Percentiles rank a stretch among this genome's conserved stretches.
Conservation (phyloP, 768 basidiomycete species). For the Psilocybe cyanescens region DNA sequence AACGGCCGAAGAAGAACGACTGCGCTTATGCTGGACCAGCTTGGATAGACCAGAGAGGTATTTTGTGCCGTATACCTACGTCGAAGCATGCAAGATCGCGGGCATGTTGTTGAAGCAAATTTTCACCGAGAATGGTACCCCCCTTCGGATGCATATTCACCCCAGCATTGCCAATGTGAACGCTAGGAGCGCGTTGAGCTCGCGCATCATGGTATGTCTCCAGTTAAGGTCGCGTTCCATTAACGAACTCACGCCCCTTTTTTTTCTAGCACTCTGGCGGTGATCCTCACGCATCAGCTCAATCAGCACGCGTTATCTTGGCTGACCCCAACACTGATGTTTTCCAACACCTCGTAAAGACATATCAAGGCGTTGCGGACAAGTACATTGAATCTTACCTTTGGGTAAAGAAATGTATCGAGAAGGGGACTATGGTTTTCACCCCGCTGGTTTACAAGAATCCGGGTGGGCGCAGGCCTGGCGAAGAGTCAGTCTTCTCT, state of each 20-base stretch:
- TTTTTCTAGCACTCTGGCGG: constrained; percentile 74
- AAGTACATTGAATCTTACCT: constrained; percentile 82
- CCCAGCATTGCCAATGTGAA: constrained; percentile 81
- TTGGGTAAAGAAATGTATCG: constrained; percentile 86
- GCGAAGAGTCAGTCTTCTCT: constrained; percentile 68
- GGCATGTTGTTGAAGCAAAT: constrained; percentile 77
- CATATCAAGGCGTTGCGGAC: constrained; percentile 67
- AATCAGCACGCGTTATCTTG: constrained; percentile 74
- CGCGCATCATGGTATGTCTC: constrained; percentile 66
- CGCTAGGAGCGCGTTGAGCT: constrained; percentile 64
- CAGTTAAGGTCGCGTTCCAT: background rate
- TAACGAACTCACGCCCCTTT: background rate
- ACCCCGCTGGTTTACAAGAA: constrained; percentile 85
- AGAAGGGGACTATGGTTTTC: constrained; percentile 63
- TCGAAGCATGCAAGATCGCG: constrained; percentile 84
- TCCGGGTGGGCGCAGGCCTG: constrained; percentile 78
- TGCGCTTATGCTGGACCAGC: constrained; percentile 74
- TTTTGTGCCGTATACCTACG: constrained; percentile 82
- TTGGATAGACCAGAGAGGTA: constrained; percentile 72
- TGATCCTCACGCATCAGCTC: constrained; percentile 70
- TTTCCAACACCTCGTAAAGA: constrained; percentile 74
- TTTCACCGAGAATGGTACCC: constrained; percentile 64
- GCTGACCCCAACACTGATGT: constrained; percentile 82
- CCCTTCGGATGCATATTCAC: constrained; percentile 82
- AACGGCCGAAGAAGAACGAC: constrained; percentile 73